Evolutionary conservation across 164 flowering plant species (phyloP), one percentile per base, ranked within the genome.

Genomic region (Piper betle): DNA sequence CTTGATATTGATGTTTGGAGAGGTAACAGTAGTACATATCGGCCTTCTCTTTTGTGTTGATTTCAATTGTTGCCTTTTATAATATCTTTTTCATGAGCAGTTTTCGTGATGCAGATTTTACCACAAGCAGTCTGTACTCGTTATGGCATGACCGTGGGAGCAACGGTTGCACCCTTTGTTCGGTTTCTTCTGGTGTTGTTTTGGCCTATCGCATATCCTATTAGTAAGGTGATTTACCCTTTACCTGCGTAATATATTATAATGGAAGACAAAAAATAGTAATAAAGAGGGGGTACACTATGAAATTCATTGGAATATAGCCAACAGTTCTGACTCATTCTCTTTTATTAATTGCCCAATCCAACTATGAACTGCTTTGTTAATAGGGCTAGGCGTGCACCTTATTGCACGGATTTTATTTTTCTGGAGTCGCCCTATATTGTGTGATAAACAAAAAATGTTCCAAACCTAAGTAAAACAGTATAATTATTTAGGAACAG

Each of bases 51-150:
- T 42, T 62, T 56, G 8, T 17, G 15, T 9, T 3, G 25, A 38
- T 25, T 55, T 40, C 37, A 53, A 25, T 39, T 55, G 4, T 5
- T 54, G 39, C 17, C 39, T 54, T 12, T 46, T 46, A 46, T 46
- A 10, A 46, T 6, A 42, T 6, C 50, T 46, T 12, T 46, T 46
- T 46, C 15, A 5, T 10, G 15, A 46, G 15, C 3, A 46, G 3
- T 46, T 46, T 2, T 2, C 10, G 15, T 1, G 15, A 46, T 10
- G 3, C 65, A 86, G 93, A 84, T 86, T 37, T 70, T 86, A 4
- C 93, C 93, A 54, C 93, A 86, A 72, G 77, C 93, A 57, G 64
- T 84, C 4, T 86, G 89, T 55, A 72, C 93, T 9, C 75, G 80
- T 15, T 79, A 86, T 74, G 93, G 89, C 8, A 72, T 86, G 48